Percentiles rank a stretch among this genome's conserved stretches.
phyloP scores from a whole-genome alignment of 495 filamentous ascomycete genomes.

The Penicillium canescens region DNA sequence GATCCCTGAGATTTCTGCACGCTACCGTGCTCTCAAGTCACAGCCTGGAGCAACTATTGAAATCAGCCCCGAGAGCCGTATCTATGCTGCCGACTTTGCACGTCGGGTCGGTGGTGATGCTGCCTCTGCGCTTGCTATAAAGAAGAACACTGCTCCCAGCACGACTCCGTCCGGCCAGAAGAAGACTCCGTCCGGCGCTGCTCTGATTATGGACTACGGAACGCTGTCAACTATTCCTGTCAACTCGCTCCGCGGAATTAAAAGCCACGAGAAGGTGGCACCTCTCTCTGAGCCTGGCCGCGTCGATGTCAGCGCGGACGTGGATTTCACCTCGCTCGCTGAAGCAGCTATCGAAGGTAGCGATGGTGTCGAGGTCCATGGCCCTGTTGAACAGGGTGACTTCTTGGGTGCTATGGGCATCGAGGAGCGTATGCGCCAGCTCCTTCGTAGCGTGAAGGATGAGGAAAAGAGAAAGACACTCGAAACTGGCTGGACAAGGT shows the following conservation, averaged over 20 bases:
- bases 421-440: conserved; percentile 67
- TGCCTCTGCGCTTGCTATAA: conserved; percentile 40
- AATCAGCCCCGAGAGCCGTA: conserved; percentile 79
- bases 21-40: conserved; percentile 73
- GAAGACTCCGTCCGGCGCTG: conserved; percentile 70
- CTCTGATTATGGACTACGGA: conserved; percentile 93
- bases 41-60: conserved; percentile 72
- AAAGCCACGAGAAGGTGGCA: conserved; percentile 66
- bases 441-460: conserved; percentile 53
- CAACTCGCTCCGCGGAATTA: conserved; percentile 87
- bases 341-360: conserved; percentile 75
- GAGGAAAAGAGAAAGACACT: conserved; percentile 58
- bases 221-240: conserved; percentile 73
- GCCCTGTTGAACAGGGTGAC: conserved; percentile 81
- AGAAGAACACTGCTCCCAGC: conserved; percentile 14
- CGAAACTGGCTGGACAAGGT: conserved; percentile 71
- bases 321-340: conserved; percentile 84
- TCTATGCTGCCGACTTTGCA: conserved; percentile 79
- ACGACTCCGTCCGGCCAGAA: conserved; percentile 39
- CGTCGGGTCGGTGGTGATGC: conserved; percentile 69
- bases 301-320: conserved; percentile 86
- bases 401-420: conserved; percentile 83
- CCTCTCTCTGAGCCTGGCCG: conserved; percentile 76
- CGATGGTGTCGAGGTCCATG: conserved; percentile 84
- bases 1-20: conserved; percentile 78